Conservation (phyloP, 305 asterid species). For the Fraxinus sp. region DNA sequence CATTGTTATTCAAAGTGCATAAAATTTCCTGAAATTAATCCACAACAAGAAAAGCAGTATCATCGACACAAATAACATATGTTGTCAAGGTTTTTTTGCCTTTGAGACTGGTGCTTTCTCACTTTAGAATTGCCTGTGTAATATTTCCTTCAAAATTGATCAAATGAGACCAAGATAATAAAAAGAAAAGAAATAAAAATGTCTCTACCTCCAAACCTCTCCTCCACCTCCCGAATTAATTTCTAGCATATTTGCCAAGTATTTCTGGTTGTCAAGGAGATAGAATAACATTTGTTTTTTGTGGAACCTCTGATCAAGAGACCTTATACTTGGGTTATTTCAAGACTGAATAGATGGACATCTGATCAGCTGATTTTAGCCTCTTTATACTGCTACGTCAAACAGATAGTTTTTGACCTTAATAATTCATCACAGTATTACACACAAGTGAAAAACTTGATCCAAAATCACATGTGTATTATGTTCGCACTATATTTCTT, state of each 20-base stretch:
- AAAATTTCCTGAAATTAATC: neutral
- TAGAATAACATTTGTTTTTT: neutral
- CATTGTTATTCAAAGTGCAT: neutral
- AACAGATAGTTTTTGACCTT: constrained; percentile 1
- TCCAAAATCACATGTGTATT: neutral
- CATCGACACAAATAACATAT: neutral
- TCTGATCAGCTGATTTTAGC: constrained; percentile 7
- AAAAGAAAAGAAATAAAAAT: neutral
- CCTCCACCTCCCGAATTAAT: neutral
- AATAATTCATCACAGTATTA: neutral
- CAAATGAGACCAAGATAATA: neutral
- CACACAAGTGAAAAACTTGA: constrained; percentile 17
- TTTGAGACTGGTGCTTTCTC: neutral
- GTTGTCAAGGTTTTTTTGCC: neutral
- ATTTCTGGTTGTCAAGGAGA: neutral
- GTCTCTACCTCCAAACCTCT: neutral
- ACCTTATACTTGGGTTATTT: neutral
- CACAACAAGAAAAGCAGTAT: neutral
- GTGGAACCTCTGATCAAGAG: neutral
- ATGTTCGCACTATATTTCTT: neutral
- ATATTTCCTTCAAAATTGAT: neutral
- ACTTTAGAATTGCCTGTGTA: constrained; percentile 3
- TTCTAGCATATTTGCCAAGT: neutral
- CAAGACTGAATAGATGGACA: neutral
- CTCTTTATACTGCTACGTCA: constrained; percentile 15